Percentiles rank a stretch among this genome's conserved stretches.
phyloP scores from a whole-genome alignment of 805 yeast genomes.

The Komagataella ulmi region DNA sequence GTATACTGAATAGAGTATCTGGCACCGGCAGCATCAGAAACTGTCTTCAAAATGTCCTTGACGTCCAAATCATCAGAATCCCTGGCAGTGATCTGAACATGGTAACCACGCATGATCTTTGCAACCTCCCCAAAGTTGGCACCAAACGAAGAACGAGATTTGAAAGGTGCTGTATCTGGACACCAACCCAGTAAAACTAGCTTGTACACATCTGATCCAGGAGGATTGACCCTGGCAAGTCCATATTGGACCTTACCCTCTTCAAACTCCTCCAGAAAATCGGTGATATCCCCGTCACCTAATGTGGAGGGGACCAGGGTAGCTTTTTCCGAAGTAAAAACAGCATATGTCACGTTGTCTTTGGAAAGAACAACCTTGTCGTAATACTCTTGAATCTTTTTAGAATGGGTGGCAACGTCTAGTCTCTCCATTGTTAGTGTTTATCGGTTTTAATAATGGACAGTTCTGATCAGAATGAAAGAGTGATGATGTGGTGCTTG shows the following conservation, averaged over 20 bases:
- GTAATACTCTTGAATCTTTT: conserved; percentile 62
- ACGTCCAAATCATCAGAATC: conserved; percentile 82
- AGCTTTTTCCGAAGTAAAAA: conserved; percentile 60
- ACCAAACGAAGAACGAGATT: conserved; percentile 64
- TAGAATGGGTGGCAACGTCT: conserved; percentile 56
- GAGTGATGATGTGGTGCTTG: not conserved
- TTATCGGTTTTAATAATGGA: not conserved
- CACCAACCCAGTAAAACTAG: conserved; percentile 87
- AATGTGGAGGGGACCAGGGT: conserved; percentile 30
- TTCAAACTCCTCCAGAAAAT: conserved; percentile 69
- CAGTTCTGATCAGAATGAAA: not conserved
- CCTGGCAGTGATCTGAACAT: conserved; percentile 94
- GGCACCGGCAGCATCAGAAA: conserved; percentile 92
- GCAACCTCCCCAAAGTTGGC: conserved; percentile 67
- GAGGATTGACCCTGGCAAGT: conserved; percentile 73
- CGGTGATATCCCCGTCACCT: conserved; percentile 59
- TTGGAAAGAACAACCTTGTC: conserved; percentile 72
- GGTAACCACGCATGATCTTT: conserved; percentile 66
- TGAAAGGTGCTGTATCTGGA: conserved; percentile 88
- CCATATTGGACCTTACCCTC: conserved; percentile 90
- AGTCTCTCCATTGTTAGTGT: conserved; percentile 33
- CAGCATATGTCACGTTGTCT: conserved; percentile 56
- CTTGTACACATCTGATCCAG: conserved; percentile 84
- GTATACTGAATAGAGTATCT: conserved; percentile 59
- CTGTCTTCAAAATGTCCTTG: conserved; percentile 56